Percentiles rank a stretch among this genome's conserved stretches.
phyloP scores from a whole-genome alignment of 1,139 yeast species.

The Hansenula lynferdii region DNA sequence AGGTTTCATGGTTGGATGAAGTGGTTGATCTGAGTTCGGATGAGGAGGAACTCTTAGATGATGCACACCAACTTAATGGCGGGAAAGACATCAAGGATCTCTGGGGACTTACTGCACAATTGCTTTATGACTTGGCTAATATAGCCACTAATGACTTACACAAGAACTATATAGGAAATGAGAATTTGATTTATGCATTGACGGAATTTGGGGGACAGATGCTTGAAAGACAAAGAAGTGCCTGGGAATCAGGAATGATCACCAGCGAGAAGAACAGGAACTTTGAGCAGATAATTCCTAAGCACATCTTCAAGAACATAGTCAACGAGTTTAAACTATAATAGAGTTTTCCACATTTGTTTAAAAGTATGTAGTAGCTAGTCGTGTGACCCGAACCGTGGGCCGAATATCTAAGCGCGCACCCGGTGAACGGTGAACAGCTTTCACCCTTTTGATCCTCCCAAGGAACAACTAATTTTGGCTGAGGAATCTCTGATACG shows the following conservation, averaged over 20 bases:
- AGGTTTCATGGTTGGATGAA: conserved; percentile 58
- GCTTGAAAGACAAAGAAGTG: conserved; percentile 28
- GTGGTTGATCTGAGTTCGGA: conserved; percentile 55
- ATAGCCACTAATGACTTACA: conserved; percentile 29
- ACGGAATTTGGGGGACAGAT: conserved; percentile 47
- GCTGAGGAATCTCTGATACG: not conserved
- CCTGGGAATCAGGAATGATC: conserved; percentile 39
- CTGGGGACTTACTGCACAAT: conserved; percentile 92
- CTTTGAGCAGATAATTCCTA: conserved; percentile 43
- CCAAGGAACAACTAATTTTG: not conserved
- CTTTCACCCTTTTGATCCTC: conserved; percentile 1
- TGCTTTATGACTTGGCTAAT: conserved; percentile 71
- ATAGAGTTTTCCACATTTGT: too few species aligned
- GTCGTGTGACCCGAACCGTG: not conserved
- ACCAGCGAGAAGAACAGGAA: conserved; percentile 33
- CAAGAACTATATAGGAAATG: conserved; percentile 46
- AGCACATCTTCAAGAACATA: conserved; percentile 16
- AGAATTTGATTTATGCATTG: conserved; percentile 55
- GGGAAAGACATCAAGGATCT: conserved; percentile 50
- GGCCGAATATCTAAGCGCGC: too few species aligned
- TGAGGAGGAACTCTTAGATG: conserved; percentile 36
- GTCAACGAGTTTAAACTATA: conserved; percentile 13
- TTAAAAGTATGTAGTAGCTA: not conserved
- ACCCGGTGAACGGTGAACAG: too few species aligned
- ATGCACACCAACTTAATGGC: conserved; percentile 25